These are phyloP conservation scores for Starmerella kuoi DNA, from an alignment of 805 yeast genomes.

Conservation along the genomic window DNA sequence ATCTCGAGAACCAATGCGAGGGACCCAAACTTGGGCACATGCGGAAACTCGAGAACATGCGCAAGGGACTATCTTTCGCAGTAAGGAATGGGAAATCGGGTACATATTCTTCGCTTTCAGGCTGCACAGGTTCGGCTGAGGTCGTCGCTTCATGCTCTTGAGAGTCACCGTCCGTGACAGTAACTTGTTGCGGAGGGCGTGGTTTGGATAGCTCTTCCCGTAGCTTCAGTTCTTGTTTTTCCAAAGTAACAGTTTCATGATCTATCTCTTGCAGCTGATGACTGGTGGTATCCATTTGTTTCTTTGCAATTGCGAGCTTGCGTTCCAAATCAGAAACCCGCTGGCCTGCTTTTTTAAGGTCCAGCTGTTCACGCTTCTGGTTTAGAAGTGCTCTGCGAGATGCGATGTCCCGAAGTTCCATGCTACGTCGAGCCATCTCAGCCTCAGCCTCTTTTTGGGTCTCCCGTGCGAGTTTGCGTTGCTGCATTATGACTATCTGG, in stretches of 20 bases:
- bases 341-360: slow-evolving; percentile 1
- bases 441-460: slow-evolving; percentile 3
- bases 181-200: too few relatives aligned
- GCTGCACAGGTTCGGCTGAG: too few relatives aligned
- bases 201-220: slow-evolving; percentile 6
- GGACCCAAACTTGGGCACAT: slow-evolving; percentile 14
- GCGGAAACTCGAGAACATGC: slow-evolving; percentile 18
- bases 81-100: slow-evolving; percentile 2
- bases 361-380: slow-evolving; percentile 3
- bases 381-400: slow-evolving; percentile 9
- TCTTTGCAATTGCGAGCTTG: slow-evolving; percentile 10
- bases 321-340: slow-evolving; percentile 15
- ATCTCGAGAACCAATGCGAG: slow-evolving; percentile 12
- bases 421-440: slow-evolving; percentile 1
- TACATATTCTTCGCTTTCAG: background rate
- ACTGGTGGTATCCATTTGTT: slow-evolving; percentile 4
- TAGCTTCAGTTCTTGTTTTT: slow-evolving; percentile 5
- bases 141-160: too few relatives aligned
- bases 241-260: slow-evolving; percentile 6
- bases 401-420: slow-evolving; percentile 12
- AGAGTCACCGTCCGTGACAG: too few relatives aligned
- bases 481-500: slow-evolving; percentile 7
- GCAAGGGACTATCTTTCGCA: slow-evolving; percentile 15
- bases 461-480: slow-evolving; percentile 5
- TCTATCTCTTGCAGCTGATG: slow-evolving; percentile 5